These are phyloP conservation scores for Penicillium flavigenum DNA, from an alignment of 495 filamentous ascomycete genomes.

Conservation along the genomic window DNA sequence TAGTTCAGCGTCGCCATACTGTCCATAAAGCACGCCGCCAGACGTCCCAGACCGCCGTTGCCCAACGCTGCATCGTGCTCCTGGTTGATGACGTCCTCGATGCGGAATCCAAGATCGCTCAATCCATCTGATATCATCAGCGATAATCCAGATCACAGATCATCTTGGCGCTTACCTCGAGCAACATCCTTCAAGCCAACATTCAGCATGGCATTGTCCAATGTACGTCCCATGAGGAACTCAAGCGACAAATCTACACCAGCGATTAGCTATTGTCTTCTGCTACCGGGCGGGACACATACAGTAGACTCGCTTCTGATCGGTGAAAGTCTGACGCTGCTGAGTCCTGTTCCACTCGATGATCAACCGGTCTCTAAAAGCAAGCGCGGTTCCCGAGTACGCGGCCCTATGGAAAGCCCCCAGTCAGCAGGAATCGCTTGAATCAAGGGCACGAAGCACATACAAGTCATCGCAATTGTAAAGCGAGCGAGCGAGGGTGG, in stretches of 20 bases:
- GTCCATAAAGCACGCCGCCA: slow-evolving; percentile 96
- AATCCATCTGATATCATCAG: slow-evolving; percentile 63
- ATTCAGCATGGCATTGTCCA: slow-evolving; percentile 99
- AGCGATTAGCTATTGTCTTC: background rate
- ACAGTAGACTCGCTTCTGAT: slow-evolving; percentile 93
- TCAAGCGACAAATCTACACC: slow-evolving; percentile 78
- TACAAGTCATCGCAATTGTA: slow-evolving; percentile 95
- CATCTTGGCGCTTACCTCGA: slow-evolving; percentile 52
- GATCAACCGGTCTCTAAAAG: slow-evolving; percentile 88
- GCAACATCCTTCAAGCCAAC: slow-evolving; percentile 83
- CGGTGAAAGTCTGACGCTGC: slow-evolving; percentile 85
- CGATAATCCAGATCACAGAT: background rate
- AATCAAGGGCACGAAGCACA: slow-evolving; percentile 12
- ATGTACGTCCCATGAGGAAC: slow-evolving; percentile 91
- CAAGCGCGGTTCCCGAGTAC: slow-evolving; percentile 85
- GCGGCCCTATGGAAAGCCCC: slow-evolving; percentile 58
- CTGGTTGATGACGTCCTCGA: slow-evolving; percentile 92
- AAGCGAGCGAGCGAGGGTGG: slow-evolving; percentile 90
- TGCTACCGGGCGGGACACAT: slow-evolving; percentile 17
- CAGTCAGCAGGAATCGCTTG: background rate
- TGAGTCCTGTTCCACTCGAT: slow-evolving; percentile 98
- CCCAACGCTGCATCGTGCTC: slow-evolving; percentile 96
- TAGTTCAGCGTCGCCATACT: slow-evolving; percentile 92
- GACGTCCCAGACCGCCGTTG: slow-evolving; percentile 90
- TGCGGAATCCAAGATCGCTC: slow-evolving; percentile 85